Evolutionary conservation across 1,284 basidiomycete species (phyloP).

Genomic region (Mycosarcoma mackinlayi): DNA sequence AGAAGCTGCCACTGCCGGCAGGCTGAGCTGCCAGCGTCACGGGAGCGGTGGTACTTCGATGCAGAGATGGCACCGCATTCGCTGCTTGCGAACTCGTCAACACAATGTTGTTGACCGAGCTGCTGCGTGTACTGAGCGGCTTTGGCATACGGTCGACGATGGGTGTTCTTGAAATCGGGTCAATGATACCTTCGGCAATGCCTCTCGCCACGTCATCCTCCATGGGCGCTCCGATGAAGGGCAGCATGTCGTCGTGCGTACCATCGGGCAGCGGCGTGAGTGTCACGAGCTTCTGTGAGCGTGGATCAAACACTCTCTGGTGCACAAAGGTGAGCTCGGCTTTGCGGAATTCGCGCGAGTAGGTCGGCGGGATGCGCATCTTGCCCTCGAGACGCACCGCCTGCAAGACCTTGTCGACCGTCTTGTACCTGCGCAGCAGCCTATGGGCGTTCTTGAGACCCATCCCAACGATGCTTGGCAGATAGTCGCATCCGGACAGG

Average conservation of each 20-base stretch:
- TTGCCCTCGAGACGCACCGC: conserved; percentile 85
- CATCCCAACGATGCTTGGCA: conserved; percentile 68
- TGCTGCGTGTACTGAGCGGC: conserved; percentile 14
- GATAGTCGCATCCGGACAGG: conserved; percentile 95
- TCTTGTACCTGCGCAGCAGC: conserved; percentile 84
- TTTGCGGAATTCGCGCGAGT: conserved; percentile 73
- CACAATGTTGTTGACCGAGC: conserved; percentile 15
- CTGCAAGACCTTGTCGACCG: conserved; percentile 85
- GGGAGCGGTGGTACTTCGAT: conserved; percentile 32
- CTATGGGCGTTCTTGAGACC: conserved; percentile 85
- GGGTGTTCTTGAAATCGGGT: conserved; percentile 79
- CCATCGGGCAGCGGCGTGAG: conserved; percentile 59
- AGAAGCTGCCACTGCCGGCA: conserved; percentile 18
- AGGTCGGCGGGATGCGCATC: conserved; percentile 78
- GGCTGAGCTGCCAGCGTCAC: background rate
- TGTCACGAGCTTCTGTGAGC: conserved; percentile 41
- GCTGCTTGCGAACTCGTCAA: background rate
- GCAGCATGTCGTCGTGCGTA: conserved; percentile 42
- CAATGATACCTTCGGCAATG: conserved; percentile 80
- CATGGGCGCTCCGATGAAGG: conserved; percentile 61
- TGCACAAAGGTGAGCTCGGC: conserved; percentile 95
- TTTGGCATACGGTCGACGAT: conserved; percentile 70
- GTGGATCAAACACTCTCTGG: conserved; percentile 90
- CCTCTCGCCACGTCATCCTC: conserved; percentile 69
- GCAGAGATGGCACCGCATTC: background rate